Conservation (phyloP, 768 basidiomycete species). For the Megacollybia marginata region DNA sequence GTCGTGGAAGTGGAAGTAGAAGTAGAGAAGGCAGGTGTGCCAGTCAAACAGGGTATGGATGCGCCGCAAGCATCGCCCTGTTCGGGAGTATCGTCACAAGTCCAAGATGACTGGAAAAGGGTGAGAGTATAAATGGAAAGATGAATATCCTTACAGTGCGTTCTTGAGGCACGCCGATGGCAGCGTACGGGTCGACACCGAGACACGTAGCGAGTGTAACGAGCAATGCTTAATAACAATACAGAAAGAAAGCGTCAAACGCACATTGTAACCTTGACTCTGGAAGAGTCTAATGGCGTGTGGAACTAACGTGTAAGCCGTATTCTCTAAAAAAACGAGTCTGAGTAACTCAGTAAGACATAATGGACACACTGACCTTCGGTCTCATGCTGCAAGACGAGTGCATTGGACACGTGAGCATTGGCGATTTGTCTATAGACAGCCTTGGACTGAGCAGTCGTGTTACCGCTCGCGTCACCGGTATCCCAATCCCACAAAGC, state of each 20-base stretch:
- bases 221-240: not conserved
- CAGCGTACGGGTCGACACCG: conserved; percentile 1
- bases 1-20: too few relatives aligned
- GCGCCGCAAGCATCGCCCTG: conserved; percentile 6
- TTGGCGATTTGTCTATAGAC: not conserved
- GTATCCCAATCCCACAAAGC: conserved; percentile 4
- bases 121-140: too few relatives aligned
- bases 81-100: not conserved
- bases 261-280: not conserved
- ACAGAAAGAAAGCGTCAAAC: not conserved
- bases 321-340: not conserved
- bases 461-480: not conserved
- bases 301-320: not conserved
- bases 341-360: not conserved
- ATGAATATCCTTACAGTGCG: too few relatives aligned
- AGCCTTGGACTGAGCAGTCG: not conserved
- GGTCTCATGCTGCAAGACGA: not conserved
- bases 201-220: conserved; percentile 1
- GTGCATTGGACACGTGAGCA: not conserved
- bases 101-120: too few relatives aligned
- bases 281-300: not conserved
- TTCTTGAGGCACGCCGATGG: not conserved
- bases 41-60: not conserved
- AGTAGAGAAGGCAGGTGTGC: too few relatives aligned
- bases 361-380: not conserved